phyloP scores from a whole-genome alignment of 768 basidiomycete genomes.

The Harrya chromipes region DNA sequence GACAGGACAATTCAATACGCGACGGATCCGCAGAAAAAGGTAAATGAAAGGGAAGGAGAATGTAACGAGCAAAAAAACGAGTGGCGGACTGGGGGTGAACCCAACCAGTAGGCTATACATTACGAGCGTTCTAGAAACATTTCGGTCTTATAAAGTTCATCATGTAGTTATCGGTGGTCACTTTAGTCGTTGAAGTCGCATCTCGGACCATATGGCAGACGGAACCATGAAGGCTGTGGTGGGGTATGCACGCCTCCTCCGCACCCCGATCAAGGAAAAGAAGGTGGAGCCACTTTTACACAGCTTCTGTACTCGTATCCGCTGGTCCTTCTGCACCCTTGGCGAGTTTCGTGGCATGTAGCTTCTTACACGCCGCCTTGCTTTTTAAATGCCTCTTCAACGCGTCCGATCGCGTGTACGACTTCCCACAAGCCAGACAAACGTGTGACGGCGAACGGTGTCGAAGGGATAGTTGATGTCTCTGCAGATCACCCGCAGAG shows the following conservation, averaged over 20 bases:
- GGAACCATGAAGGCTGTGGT: not conserved
- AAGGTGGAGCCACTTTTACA: constrained; percentile 2
- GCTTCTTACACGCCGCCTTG: constrained; percentile 26
- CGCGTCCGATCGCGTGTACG: constrained; percentile 30
- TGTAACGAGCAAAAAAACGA: not conserved
- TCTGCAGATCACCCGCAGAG: constrained; percentile 27
- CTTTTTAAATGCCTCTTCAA: constrained; percentile 33
- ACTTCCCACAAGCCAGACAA: constrained; percentile 26
- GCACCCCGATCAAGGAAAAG: constrained; percentile 11
- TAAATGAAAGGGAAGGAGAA: not conserved
- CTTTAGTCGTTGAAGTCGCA: not conserved
- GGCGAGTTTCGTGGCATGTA: constrained; percentile 16
- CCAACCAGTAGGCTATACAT: not conserved
- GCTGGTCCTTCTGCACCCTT: constrained; percentile 1
- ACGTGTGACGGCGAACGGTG: constrained; percentile 20
- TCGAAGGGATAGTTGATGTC: constrained; percentile 30
- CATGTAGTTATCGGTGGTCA: not conserved
- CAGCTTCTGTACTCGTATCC: constrained; percentile 19
- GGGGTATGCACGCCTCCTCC: constrained; percentile 18
- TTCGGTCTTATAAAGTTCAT: not conserved
- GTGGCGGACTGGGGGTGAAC: not conserved
- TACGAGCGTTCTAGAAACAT: not conserved
- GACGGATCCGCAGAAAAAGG: not conserved
- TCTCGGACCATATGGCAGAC: not conserved
- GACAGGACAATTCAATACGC: not conserved